phyloP scores from a whole-genome alignment of 441 rosid species.

The Mallotus repandus region DNA sequence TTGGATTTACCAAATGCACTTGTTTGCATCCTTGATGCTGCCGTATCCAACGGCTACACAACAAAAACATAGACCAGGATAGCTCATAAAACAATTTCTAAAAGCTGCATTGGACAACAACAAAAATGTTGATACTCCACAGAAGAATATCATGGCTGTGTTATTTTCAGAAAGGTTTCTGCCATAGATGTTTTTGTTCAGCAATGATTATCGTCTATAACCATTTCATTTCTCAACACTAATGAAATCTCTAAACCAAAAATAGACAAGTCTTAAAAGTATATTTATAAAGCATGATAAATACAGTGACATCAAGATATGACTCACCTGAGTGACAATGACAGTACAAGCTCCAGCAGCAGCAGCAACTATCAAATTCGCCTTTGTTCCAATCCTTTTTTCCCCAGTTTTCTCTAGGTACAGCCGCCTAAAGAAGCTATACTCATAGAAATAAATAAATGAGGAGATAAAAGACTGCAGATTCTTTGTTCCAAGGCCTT shows the following conservation, averaged over 20 bases:
- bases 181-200: background rate
- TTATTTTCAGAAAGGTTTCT: background rate
- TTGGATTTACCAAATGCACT: slow-evolving; percentile 79
- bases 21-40: slow-evolving; percentile 91
- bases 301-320: slow-evolving; percentile 8
- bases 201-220: background rate
- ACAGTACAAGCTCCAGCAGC: slow-evolving; percentile 89
- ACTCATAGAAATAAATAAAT: slow-evolving; percentile 79
- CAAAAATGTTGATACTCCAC: background rate
- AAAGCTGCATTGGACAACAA: background rate
- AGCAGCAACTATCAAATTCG: slow-evolving; percentile 74
- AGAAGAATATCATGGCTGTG: background rate
- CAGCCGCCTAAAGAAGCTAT: slow-evolving; percentile 77
- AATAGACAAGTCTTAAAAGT: background rate
- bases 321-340: slow-evolving; percentile 56
- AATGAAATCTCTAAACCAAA: background rate
- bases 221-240: background rate
- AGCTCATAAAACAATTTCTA: background rate
- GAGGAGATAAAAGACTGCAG: slow-evolving; percentile 77
- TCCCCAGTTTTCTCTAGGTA: slow-evolving; percentile 68
- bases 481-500: slow-evolving; percentile 93
- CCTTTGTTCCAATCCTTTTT: slow-evolving; percentile 61
- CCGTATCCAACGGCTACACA: slow-evolving; percentile 86
- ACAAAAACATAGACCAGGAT: slow-evolving; percentile 14
- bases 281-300: background rate